A percentile compares a stretch with the other conserved stretches of the same genome.
Evolutionary conservation across 371 early-diverging fungal genomes (phyloP).

Genomic region (Zychaea mexicana): DNA sequence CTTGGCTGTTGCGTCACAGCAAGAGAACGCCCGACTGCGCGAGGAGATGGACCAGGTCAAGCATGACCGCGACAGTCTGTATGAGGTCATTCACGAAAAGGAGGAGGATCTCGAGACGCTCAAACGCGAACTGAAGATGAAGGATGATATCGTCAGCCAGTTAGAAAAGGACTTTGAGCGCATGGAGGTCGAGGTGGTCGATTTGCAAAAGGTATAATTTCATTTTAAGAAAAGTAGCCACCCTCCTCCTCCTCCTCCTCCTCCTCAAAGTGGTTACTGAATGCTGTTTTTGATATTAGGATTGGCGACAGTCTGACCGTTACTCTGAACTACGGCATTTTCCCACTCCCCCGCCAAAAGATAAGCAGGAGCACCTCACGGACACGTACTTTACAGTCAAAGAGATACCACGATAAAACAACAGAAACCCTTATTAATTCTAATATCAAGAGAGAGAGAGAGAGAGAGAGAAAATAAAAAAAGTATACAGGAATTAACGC

Average conservation of each 20-base stretch:
- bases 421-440: neutral
- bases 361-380: neutral
- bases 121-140: slow-evolving; percentile 40
- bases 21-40: slow-evolving; percentile 33
- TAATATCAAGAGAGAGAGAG: too few relatives aligned
- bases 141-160: slow-evolving; percentile 48
- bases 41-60: slow-evolving; percentile 28
- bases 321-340: slow-evolving; percentile 37
- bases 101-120: slow-evolving; percentile 43
- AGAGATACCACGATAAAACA: neutral
- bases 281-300: too few relatives aligned
- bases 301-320: slow-evolving; percentile 23
- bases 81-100: slow-evolving; percentile 34
- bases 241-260: too few relatives aligned
- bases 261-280: too few relatives aligned
- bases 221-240: neutral
- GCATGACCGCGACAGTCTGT: slow-evolving; percentile 30
- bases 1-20: slow-evolving; percentile 23
- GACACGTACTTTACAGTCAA: neutral
- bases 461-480: neutral
- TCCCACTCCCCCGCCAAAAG: slow-evolving; percentile 26
- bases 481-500: too few relatives aligned
- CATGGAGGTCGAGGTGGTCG: slow-evolving; percentile 41
- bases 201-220: slow-evolving; percentile 42
- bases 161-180: slow-evolving; percentile 48